phyloP scores from a whole-genome alignment of 768 basidiomycete genomes.

The Lyophyllum shimeji region DNA sequence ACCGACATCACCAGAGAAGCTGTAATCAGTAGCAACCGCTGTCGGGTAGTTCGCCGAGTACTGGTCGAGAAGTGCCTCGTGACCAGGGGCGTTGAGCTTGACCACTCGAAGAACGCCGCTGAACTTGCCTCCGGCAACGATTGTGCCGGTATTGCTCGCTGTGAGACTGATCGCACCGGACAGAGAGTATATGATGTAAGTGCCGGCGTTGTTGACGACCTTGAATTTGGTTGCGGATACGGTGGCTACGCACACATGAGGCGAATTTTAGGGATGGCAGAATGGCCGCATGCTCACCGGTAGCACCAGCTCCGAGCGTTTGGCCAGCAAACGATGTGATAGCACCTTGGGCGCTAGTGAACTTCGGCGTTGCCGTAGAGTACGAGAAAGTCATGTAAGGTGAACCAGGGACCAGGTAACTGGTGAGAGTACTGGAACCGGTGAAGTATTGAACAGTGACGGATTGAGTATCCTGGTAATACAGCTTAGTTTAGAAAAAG shows the following conservation, averaged over 20 bases:
- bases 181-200: conserved; percentile 32
- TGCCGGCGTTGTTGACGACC: conserved; percentile 27
- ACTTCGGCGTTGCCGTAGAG: conserved; percentile 27
- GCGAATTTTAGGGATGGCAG: background rate
- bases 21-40: conserved; percentile 26
- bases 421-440: conserved; percentile 28
- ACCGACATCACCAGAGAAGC: conserved; percentile 26
- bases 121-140: conserved; percentile 20
- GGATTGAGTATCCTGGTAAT: conserved; percentile 28
- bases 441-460: conserved; percentile 36
- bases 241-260: conserved; percentile 16
- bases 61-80: conserved; percentile 27
- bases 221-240: conserved; percentile 26
- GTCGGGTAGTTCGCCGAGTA: conserved; percentile 32
- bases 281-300: conserved; percentile 11
- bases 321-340: conserved; percentile 29
- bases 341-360: conserved; percentile 28
- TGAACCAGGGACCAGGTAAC: conserved; percentile 31
- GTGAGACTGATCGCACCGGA: conserved; percentile 27
- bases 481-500: background rate
- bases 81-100: conserved; percentile 24
- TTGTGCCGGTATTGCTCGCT: conserved; percentile 23
- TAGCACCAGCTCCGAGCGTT: conserved; percentile 18
- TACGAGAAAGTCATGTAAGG: conserved; percentile 33
- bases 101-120: conserved; percentile 31